Evolutionary conservation across 192 early-diverging fungal genomes (phyloP), one percentile per base, ranked within the genome.

Genomic region (Podila epicladia): DNA sequence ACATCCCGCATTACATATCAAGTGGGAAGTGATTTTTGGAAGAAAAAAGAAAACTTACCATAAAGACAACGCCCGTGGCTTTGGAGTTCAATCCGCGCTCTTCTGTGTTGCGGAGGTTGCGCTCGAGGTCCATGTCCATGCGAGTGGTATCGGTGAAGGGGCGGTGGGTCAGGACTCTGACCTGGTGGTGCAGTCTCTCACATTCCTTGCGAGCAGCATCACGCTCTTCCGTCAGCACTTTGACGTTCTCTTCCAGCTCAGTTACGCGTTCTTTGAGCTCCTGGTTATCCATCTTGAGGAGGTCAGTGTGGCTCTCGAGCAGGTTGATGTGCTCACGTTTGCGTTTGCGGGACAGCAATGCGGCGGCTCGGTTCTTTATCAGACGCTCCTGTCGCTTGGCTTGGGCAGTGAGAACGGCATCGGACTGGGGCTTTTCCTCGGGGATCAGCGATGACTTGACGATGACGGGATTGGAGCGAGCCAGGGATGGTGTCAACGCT

Each of bases 341-440:
- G 58, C 96, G 89, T 84, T 96, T 96, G 45, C 97, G 90, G 17
- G 93, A 95, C 64, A 94, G 79, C 38, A 95, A 83, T 13, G 97
- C 97, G 0, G 95, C 94, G 5, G 94, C 95, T 15, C 97, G 91
- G 83, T 98, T 98, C 86, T 96, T 97, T 63, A 98, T 95, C 69
- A 98, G 77, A 37, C 97, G 86, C 69, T 95, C 93, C 72, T 95
- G 93, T 29, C 93, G 88, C 82, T 97, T 98, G 37, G 89, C 85
- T 37, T 80, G 77, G 9, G 77, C 77, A 19, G 63, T 69, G 65
- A 88, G 82, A 32, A 85, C 84, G 1, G 82, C 77, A 0, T 86
- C 87, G 17, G 82, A 82, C 62, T 83, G 82, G 26, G 74, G 67
- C 57, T 76, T 75, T 24, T 75, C 71, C 20, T 76, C 82, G 28